phyloP scores from a whole-genome alignment of 441 rosid species.

The Isatis lusitanica region DNA sequence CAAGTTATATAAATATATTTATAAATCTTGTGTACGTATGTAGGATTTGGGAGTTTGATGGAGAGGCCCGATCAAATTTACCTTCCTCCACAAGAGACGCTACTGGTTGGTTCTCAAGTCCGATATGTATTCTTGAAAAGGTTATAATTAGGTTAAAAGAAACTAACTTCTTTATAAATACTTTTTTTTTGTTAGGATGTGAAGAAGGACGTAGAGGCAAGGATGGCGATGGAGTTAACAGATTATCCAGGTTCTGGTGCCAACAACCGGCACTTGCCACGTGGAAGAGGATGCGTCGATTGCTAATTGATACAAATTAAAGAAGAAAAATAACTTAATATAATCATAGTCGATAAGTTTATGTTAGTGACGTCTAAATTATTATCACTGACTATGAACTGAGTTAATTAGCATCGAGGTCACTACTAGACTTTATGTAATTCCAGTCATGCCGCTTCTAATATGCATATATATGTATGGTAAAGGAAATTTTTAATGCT shows the following conservation, averaged over 20 bases:
- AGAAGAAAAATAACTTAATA: background rate
- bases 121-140: background rate
- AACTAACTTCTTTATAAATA: background rate
- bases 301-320: slow-evolving; percentile 31
- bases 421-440: background rate
- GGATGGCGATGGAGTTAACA: slow-evolving; percentile 50
- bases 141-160: background rate
- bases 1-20: background rate
- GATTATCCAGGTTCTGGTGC: slow-evolving; percentile 91
- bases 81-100: slow-evolving; percentile 6
- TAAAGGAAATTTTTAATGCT: background rate
- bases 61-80: slow-evolving; percentile 12
- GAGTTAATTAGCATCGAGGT: slow-evolving; percentile 6
- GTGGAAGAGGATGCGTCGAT: slow-evolving; percentile 47
- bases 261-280: slow-evolving; percentile 78
- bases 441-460: background rate
- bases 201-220: slow-evolving; percentile 24
- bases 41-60: slow-evolving; percentile 31
- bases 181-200: slow-evolving; percentile 5
- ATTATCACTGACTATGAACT: background rate
- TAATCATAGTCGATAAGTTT: background rate
- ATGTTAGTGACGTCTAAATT: background rate
- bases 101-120: slow-evolving; percentile 17
- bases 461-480: background rate
- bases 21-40: background rate